These are phyloP conservation scores for Penicillium pancosmium DNA, from an alignment of 495 filamentous ascomycete species.

Conservation along the genomic window DNA sequence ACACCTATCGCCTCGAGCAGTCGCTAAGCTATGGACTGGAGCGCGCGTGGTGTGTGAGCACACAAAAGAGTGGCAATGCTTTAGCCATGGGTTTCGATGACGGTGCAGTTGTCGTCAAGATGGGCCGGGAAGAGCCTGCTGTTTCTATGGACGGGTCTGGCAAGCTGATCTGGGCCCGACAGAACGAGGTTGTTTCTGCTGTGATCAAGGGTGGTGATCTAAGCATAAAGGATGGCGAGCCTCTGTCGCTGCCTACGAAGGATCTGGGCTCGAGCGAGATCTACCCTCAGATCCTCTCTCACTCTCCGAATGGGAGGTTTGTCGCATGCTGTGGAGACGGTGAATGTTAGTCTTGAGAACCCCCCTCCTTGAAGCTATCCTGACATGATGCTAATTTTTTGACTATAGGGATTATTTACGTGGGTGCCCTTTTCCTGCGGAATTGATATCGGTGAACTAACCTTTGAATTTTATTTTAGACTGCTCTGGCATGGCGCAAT, in stretches of 20 bases:
- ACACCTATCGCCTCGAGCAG: constrained; percentile 93
- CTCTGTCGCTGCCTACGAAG: constrained; percentile 84
- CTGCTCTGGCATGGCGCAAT: constrained; percentile 94
- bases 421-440: not conserved
- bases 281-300: constrained; percentile 89
- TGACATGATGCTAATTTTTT: not conserved
- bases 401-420: constrained; percentile 3
- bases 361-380: not conserved
- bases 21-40: constrained; percentile 94
- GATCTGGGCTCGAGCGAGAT: constrained; percentile 95
- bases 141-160: constrained; percentile 96
- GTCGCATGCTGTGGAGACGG: constrained; percentile 97
- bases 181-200: constrained; percentile 90
- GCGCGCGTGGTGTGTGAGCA: constrained; percentile 95
- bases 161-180: constrained; percentile 93
- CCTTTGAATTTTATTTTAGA: constrained; percentile 72
- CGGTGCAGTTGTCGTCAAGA: constrained; percentile 95
- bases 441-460: not conserved
- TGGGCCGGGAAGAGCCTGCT: constrained; percentile 95
- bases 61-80: constrained; percentile 90
- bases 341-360: constrained; percentile 66
- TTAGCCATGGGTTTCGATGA: constrained; percentile 97
- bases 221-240: constrained; percentile 82
- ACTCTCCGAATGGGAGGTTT: constrained; percentile 97
- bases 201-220: constrained; percentile 92